These are phyloP conservation scores for Pelagomonas calceolata DNA, from an alignment of 108 stramenopile species.

Conservation along the genomic window DNA sequence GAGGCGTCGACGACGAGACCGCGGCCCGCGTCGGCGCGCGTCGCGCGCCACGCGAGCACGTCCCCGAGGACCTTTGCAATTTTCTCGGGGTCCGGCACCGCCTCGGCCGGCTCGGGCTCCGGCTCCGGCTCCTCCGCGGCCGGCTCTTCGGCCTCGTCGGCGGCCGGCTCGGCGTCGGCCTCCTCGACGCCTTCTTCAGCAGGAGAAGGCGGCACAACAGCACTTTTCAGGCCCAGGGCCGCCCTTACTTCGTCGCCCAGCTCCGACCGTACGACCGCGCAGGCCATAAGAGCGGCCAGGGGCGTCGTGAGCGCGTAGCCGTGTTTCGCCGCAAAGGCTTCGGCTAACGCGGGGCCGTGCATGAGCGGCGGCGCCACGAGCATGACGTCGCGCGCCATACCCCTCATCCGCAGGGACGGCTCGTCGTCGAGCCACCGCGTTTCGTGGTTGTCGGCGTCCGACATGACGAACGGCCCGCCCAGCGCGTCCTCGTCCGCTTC, in stretches of 20 bases:
- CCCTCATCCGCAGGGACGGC: conserved; percentile 2
- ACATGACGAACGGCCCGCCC: not conserved
- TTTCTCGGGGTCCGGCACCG: not conserved
- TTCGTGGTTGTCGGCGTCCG: no score
- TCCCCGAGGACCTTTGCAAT: conserved; percentile 9
- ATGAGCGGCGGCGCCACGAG: conserved; percentile 11
- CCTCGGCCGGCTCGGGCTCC: not conserved
- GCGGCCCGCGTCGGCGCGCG: conserved; percentile 16
- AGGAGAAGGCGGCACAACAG: no score
- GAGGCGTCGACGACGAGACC: conserved; percentile 17
- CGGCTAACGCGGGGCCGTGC: not conserved
- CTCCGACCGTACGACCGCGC: not conserved
- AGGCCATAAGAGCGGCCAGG: not conserved
- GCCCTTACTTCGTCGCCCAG: not conserved
- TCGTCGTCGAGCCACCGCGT: no score
- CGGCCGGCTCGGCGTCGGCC: conserved; percentile 1
- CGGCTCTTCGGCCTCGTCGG: conserved; percentile 8
- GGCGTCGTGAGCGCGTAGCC: conserved; percentile 6
- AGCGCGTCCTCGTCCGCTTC: not conserved
- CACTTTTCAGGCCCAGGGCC: conserved; percentile 4
- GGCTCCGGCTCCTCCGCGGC: not conserved
- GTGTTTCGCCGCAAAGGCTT: not conserved
- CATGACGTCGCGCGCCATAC: conserved; percentile 7
- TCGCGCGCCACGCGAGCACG: conserved; percentile 17
- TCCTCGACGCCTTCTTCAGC: no score